Percentiles rank a stretch among this genome's conserved stretches.
Conservation (phyloP, 176 grass and related monocot genomes). For the Otatea glauca region DNA sequence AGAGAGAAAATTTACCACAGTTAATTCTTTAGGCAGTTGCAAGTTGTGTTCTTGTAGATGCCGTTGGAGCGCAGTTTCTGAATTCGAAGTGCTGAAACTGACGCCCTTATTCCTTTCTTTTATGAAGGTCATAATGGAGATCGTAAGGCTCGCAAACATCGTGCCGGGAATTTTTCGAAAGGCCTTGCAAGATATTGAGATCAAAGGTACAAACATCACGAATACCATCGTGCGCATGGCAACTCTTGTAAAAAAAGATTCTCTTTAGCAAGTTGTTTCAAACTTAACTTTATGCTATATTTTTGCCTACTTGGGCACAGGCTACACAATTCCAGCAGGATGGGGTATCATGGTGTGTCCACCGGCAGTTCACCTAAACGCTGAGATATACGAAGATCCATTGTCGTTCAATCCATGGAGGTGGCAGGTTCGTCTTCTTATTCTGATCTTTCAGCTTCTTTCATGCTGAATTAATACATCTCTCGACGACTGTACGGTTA, state of each 20-base stretch:
- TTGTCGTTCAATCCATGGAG: slow-evolving; percentile 79
- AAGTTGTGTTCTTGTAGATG: neutral
- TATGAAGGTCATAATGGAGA: slow-evolving; percentile 72
- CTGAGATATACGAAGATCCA: slow-evolving; percentile 82
- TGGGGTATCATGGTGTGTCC: slow-evolving; percentile 90
- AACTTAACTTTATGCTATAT: slow-evolving; percentile 35
- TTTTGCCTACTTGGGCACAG: slow-evolving; percentile 41
- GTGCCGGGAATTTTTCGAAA: slow-evolving; percentile 82
- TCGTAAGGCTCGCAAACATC: slow-evolving; percentile 77
- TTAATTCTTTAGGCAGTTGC: neutral
- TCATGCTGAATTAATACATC: neutral
- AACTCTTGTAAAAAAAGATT: slow-evolving; percentile 6
- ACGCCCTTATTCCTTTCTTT: slow-evolving; percentile 19
- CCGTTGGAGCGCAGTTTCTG: slow-evolving; percentile 28
- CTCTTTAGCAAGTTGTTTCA: slow-evolving; percentile 8
- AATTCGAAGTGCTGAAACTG: slow-evolving; percentile 34
- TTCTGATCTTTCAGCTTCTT: slow-evolving; percentile 7
- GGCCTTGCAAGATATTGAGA: slow-evolving; percentile 69
- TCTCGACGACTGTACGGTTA: neutral
- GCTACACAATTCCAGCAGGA: slow-evolving; percentile 84
- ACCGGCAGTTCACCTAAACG: slow-evolving; percentile 81
- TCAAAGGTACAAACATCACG: slow-evolving; percentile 59
- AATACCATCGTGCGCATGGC: slow-evolving; percentile 25
- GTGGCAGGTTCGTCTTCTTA: slow-evolving; percentile 69
- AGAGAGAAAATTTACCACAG: neutral